Base-by-base conservation (phyloP, 2,329 filamentous ascomycete species). In the Exophiala viscosa region DNA sequence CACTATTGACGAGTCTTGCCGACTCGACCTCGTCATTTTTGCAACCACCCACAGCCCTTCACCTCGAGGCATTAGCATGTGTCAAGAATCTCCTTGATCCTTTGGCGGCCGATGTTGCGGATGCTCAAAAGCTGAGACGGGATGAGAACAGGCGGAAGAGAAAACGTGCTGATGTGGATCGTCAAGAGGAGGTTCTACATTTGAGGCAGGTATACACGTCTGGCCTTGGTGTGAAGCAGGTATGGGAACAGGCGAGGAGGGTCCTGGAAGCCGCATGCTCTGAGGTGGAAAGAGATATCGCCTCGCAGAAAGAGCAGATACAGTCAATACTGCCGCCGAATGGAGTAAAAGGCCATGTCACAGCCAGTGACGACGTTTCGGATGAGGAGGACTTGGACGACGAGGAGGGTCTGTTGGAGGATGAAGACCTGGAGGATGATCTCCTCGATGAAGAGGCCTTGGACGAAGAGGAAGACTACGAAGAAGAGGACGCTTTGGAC, bases 191-290 rank as follows among this genome's bases (percentile, higher is more conserved):
- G 71, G 81, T 59, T 73, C 87, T 96, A 58, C 90, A 90, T 64
- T 75, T 96, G 64, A 85, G 87, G 63, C 90, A 88, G 69, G 76
- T 99, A 13, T 88, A 96, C 67, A 76, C 90, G 5, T 84, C 95
- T 52, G 93, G 92, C 0, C 96, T 97, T 62, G 88, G 87, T 63
- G 85, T 88, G 9, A 83, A 85, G 15, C 92, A 97, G 70, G 85
- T 99, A 39, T 99, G 92, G 88, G 89, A 96, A 70, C 93, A 99
- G 73, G 87, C 90, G 7, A 86, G 85, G 65, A 83, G 88, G 63
- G 89, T 97, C 15, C 84, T 97, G 52, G 79, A 62, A 52, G 57
- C 59, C 28, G 55, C 63, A 14, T 56, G 52, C 13, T 58, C 57
- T 14, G 62, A 63, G 32, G 50, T 63, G 10, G 62, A 62, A 14